Conservation (phyloP, 495 filamentous ascomycete genomes). For the Pseudoneurospora amorphoporcata region DNA sequence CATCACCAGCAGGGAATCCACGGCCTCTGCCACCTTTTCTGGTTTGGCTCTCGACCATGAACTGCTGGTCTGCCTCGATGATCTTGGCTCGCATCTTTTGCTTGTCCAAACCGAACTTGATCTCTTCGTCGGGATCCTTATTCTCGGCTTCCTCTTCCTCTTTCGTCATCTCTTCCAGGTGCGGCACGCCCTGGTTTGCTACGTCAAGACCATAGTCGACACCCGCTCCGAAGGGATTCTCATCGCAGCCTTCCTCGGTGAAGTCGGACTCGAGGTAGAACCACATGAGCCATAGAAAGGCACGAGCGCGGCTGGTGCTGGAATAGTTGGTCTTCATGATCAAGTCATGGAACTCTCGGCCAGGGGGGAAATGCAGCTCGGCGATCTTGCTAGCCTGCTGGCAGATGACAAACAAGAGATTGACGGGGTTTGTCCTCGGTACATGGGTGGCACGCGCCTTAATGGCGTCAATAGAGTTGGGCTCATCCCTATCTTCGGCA, state of each 20-base stretch:
- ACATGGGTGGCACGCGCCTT: slow-evolving; percentile 39
- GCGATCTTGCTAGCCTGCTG: slow-evolving; percentile 86
- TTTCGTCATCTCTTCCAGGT: slow-evolving; percentile 52
- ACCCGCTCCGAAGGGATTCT: slow-evolving; percentile 85
- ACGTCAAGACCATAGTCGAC: slow-evolving; percentile 48
- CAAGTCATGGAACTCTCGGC: slow-evolving; percentile 88
- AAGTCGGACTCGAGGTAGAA: slow-evolving; percentile 98
- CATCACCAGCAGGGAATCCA: slow-evolving; percentile 32
- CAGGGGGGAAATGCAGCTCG: slow-evolving; percentile 79
- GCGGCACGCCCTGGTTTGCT: slow-evolving; percentile 70
- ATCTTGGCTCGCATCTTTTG: slow-evolving; percentile 71
- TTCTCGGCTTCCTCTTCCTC: slow-evolving; percentile 62
- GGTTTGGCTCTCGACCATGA: slow-evolving; percentile 37
- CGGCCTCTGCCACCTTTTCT: slow-evolving; percentile 27
- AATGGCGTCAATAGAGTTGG: slow-evolving; percentile 74
- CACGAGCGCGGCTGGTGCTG: slow-evolving; percentile 72
- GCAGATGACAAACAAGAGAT: slow-evolving; percentile 90
- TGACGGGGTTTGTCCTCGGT: slow-evolving; percentile 92
- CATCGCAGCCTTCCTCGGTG: slow-evolving; percentile 63
- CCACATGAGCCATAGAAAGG: slow-evolving; percentile 98
- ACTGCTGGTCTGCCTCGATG: slow-evolving; percentile 43
- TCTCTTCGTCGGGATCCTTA: slow-evolving; percentile 77
- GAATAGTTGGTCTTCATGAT: slow-evolving; percentile 82
- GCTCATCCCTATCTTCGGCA: slow-evolving; percentile 85
- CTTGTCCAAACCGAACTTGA: slow-evolving; percentile 78